phyloP scores from a whole-genome alignment of 1,139 yeast species.

The Saccharomyces hybrid region DNA sequence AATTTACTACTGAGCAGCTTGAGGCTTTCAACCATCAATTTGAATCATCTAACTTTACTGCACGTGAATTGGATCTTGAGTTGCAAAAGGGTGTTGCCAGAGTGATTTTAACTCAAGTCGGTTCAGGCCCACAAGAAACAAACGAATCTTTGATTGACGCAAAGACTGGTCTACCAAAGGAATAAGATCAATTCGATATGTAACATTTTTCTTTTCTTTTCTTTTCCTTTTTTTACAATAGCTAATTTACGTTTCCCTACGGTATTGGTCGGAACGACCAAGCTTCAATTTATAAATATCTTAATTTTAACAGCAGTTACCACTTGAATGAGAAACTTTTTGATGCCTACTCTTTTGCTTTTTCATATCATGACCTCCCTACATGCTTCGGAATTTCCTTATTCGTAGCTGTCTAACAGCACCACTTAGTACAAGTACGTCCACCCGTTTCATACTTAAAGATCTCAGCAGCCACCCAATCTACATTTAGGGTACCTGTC shows the following conservation, averaged over 20 bases:
- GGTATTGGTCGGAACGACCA: background rate
- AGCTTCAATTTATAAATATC: background rate
- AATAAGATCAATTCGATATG: background rate
- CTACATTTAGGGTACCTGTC: background rate
- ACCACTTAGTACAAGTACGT: background rate
- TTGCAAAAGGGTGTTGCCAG: conserved; percentile 67
- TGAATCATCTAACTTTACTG: conserved; percentile 31
- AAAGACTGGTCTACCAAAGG: conserved; percentile 40
- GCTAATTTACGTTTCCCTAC: background rate
- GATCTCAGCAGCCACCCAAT: background rate
- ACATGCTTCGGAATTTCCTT: background rate
- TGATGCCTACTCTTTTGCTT: background rate
- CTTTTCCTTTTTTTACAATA: background rate
- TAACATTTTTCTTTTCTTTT: background rate
- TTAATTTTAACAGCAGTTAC: background rate
- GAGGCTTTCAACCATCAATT: conserved; percentile 30
- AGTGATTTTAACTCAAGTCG: conserved; percentile 77
- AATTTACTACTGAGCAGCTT: conserved; percentile 27
- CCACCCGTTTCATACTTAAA: background rate
- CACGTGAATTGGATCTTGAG: conserved; percentile 39
- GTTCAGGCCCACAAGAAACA: conserved; percentile 72
- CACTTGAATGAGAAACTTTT: background rate
- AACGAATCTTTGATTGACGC: conserved; percentile 46
- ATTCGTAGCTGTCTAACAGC: background rate
- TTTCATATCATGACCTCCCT: background rate